These are phyloP conservation scores for Carex arenaria DNA, from an alignment of 202 grass and related monocot genomes.

Conservation along the genomic window DNA sequence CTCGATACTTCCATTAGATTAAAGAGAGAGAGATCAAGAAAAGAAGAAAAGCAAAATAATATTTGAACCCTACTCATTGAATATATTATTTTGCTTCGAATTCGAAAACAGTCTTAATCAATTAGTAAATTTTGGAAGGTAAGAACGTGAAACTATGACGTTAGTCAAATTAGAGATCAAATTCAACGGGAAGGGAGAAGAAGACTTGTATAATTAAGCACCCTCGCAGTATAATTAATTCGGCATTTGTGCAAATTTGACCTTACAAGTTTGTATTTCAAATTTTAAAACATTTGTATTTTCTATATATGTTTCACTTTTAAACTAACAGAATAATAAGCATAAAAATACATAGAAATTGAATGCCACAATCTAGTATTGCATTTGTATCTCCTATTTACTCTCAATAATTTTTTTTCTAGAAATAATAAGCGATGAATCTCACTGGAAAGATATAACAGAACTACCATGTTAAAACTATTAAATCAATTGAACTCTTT, in stretches of 20 bases:
- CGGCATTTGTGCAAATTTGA: not conserved
- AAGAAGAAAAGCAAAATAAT: too few species aligned
- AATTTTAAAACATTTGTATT: not conserved
- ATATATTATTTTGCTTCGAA: not conserved
- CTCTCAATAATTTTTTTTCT: too few species aligned
- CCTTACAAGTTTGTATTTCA: not conserved
- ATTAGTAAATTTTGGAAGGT: not conserved
- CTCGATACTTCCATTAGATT: too few species aligned
- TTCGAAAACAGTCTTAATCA: not conserved
- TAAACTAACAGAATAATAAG: too few species aligned
- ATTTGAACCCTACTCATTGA: too few species aligned
- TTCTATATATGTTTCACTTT: not conserved
- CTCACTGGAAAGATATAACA: not conserved
- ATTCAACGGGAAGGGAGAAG: not conserved
- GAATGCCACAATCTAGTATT: too few species aligned
- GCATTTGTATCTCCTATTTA: too few species aligned
- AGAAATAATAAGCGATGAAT: not conserved
- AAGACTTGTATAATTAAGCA: not conserved
- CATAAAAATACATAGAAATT: too few species aligned
- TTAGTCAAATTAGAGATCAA: slow-evolving; percentile 5
- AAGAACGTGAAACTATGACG: not conserved
- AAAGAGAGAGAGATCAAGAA: too few species aligned
- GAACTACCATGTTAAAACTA: not conserved
- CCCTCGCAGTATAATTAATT: not conserved
- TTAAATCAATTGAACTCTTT: not conserved